phyloP scores from a whole-genome alignment of 192 early-diverging fungal species.

The Diversispora eburnea region DNA sequence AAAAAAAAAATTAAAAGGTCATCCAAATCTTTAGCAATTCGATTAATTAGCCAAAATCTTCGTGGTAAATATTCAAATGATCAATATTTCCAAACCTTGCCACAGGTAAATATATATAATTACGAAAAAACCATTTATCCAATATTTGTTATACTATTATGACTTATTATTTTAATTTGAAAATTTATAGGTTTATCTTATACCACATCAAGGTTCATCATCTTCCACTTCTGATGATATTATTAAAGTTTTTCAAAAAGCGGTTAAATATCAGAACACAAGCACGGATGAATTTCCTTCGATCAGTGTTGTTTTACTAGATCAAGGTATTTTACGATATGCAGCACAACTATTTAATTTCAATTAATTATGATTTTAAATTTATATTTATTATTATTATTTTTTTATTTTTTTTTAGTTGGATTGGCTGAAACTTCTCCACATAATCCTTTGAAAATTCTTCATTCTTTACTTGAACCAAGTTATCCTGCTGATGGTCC shows the following conservation, averaged over 20 bases:
- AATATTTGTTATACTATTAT: no score
- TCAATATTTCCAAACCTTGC: constrained; percentile 20
- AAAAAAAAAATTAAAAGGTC: background rate
- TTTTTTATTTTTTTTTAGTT: no score
- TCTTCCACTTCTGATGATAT: constrained; percentile 27
- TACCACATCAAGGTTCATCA: constrained; percentile 26
- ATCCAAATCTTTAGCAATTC: constrained; percentile 28
- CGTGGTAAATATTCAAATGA: constrained; percentile 22
- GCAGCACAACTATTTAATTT: background rate
- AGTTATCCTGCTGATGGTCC: background rate
- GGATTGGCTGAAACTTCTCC: constrained; percentile 18
- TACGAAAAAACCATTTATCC: no score
- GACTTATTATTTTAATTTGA: no score
- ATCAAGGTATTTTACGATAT: background rate
- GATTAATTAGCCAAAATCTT: constrained; percentile 22
- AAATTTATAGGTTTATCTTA: background rate
- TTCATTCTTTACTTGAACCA: constrained; percentile 24
- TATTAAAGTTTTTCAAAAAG: constrained; percentile 22
- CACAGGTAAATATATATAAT: constrained; percentile 2
- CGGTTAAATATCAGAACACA: constrained; percentile 2
- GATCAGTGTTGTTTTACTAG: constrained; percentile 17
- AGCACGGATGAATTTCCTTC: constrained; percentile 12
- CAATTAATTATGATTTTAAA: background rate
- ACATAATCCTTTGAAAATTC: constrained; percentile 25
- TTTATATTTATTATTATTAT: no score